phyloP scores from a whole-genome alignment of 805 yeast genomes.

The Yamadazyma olivae region DNA sequence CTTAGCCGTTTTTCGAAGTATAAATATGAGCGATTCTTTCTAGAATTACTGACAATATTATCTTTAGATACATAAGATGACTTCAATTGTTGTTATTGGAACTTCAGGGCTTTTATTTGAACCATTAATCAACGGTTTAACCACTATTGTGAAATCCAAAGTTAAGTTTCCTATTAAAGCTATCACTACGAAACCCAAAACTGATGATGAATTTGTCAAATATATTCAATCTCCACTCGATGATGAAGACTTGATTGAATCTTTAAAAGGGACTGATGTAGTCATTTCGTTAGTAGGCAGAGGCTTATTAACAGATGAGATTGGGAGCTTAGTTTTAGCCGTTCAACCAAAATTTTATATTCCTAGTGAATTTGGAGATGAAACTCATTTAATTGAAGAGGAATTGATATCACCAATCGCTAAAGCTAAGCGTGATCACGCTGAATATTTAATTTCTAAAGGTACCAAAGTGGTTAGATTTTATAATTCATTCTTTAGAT shows the following conservation, averaged over 20 bases:
- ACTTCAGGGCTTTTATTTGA: constrained; percentile 50
- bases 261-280: constrained; percentile 47
- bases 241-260: constrained; percentile 24
- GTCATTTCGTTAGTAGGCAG: constrained; percentile 37
- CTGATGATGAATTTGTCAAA: constrained; percentile 26
- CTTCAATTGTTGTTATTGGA: constrained; percentile 51
- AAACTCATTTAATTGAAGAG: constrained; percentile 21
- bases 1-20: no score
- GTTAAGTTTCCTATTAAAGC: constrained; percentile 48
- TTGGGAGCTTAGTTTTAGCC: constrained; percentile 40
- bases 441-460: constrained; percentile 25
- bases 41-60: no score
- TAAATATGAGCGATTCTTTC: no score
- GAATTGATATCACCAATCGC: constrained; percentile 31
- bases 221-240: constrained; percentile 33
- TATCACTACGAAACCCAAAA: constrained; percentile 42
- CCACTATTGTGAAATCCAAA: constrained; percentile 35
- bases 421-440: constrained; percentile 26
- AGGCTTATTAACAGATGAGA: constrained; percentile 10
- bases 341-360: constrained; percentile 50
- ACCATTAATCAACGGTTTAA: constrained; percentile 45
- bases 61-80: no score
- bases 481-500: constrained; percentile 32
- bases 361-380: constrained; percentile 61
- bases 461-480: constrained; percentile 50